Percentiles rank a stretch among this genome's conserved stretches.
These are phyloP conservation scores for Coelastrella sp. DNA, from an alignment of 139 green algal species.

Conservation along the genomic window DNA sequence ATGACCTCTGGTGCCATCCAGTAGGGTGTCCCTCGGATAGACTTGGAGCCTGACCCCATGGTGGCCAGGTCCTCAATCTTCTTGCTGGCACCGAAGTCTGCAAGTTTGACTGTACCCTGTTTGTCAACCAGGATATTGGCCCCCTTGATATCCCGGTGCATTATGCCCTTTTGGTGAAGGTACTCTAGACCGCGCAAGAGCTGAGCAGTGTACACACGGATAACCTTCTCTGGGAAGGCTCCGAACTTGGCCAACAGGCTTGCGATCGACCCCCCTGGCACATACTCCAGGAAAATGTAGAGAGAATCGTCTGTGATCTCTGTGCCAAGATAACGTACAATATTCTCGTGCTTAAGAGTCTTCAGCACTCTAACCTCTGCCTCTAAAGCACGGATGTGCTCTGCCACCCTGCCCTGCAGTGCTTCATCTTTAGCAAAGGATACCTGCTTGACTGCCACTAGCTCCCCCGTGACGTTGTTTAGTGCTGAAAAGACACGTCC, in stretches of 20 bases:
- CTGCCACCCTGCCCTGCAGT: conserved; percentile 60
- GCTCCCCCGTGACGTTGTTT: conserved; percentile 91
- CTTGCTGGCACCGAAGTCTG: conserved; percentile 95
- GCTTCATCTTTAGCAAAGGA: conserved; percentile 67
- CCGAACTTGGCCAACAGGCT: conserved; percentile 91
- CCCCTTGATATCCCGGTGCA: conserved; percentile 89
- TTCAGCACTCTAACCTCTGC: conserved; percentile 88
- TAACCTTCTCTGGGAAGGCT: conserved; percentile 71
- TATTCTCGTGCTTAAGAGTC: conserved; percentile 89
- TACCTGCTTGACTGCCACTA: conserved; percentile 97
- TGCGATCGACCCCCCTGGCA: conserved; percentile 93
- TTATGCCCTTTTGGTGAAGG: conserved; percentile 90
- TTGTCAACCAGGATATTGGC: conserved; percentile 97
- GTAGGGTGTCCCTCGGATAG: conserved; percentile 95
- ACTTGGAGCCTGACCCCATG: conserved; percentile 84
- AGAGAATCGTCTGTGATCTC: conserved; percentile 76
- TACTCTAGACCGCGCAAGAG: conserved; percentile 92
- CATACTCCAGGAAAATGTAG: conserved; percentile 99
- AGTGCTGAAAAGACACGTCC: conserved; percentile 88
- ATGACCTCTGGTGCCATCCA: conserved; percentile 99
- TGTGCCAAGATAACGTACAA: conserved; percentile 95
- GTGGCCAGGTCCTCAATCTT: conserved; percentile 94
- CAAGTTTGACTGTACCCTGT: conserved; percentile 92
- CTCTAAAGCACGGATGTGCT: conserved; percentile 85
- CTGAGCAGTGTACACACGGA: conserved; percentile 84